phyloP scores from a whole-genome alignment of 1,284 basidiomycete genomes.

The Meripilus lineatus region DNA sequence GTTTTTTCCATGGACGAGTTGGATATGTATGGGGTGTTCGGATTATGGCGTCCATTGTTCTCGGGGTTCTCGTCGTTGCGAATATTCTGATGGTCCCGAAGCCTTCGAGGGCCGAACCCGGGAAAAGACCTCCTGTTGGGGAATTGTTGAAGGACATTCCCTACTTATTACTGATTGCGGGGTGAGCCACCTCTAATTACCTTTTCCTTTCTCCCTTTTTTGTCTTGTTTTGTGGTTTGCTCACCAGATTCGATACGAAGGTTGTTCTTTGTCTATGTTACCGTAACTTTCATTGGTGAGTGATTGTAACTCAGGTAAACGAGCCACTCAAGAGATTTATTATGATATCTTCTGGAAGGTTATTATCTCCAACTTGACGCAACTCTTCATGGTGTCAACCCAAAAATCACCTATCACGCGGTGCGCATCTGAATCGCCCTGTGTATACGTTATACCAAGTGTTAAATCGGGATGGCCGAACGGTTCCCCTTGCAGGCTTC shows the following conservation, averaged over 20 bases:
- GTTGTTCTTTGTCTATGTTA: conserved; percentile 6
- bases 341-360: conserved; percentile 5
- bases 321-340: no score
- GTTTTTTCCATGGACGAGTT: background rate
- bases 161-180: conserved; percentile 7
- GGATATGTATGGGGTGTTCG: background rate
- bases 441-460: conserved; percentile 9
- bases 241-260: no score
- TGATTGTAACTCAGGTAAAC: background rate
- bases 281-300: conserved; percentile 15
- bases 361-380: no score
- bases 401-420: no score
- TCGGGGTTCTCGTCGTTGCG: background rate
- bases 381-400: conserved; percentile 18
- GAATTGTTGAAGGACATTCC: background rate
- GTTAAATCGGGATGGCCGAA: conserved; percentile 1
- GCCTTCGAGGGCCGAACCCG: conserved; percentile 13
- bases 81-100: conserved; percentile 11
- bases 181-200: no score
- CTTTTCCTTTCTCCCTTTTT: no score
- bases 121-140: background rate
- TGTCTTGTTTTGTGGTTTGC: no score
- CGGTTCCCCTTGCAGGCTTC: conserved; percentile 3
- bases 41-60: background rate
- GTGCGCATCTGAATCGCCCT: no score